Percentiles rank a stretch among this genome's conserved stretches.
These are phyloP conservation scores for Cajanus cajan DNA, from an alignment of 306 rosid genomes.

Conservation along the genomic window DNA sequence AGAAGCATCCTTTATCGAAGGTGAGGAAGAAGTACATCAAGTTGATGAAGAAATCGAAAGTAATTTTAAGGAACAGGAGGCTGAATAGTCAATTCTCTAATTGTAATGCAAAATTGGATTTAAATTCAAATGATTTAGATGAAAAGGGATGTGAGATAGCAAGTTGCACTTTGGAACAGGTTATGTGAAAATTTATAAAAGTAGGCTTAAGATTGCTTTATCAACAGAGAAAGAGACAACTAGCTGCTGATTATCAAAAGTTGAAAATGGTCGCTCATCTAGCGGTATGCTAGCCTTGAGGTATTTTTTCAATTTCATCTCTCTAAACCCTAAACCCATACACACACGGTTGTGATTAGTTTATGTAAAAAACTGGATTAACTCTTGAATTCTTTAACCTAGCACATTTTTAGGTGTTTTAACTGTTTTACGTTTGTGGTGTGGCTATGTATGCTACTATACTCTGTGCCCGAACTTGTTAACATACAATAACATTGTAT, in stretches of 20 bases:
- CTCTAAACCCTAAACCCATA: too few relatives aligned
- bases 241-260: not conserved
- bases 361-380: too few relatives aligned
- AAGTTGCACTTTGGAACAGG: constrained; percentile 25
- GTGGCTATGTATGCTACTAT: not conserved
- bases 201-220: not conserved
- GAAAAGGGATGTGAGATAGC: constrained; percentile 41
- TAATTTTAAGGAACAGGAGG: constrained; percentile 61
- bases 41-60: constrained; percentile 63
- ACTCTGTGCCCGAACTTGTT: not conserved
- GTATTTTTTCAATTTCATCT: not conserved
- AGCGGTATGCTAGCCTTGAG: constrained; percentile 17
- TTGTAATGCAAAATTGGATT: constrained; percentile 14
- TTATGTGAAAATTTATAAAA: constrained; percentile 1
- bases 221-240: not conserved
- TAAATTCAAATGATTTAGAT: constrained; percentile 44
- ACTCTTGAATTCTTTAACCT: not conserved
- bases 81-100: constrained; percentile 37
- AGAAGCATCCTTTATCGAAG: constrained; percentile 63
- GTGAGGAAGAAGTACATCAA: constrained; percentile 72
- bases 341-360: too few relatives aligned
- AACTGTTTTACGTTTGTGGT: not conserved
- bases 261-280: not conserved
- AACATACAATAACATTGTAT: not conserved
- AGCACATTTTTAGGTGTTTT: not conserved